Conservation (phyloP, 306 rosid species). For the Malus asiatica region DNA sequence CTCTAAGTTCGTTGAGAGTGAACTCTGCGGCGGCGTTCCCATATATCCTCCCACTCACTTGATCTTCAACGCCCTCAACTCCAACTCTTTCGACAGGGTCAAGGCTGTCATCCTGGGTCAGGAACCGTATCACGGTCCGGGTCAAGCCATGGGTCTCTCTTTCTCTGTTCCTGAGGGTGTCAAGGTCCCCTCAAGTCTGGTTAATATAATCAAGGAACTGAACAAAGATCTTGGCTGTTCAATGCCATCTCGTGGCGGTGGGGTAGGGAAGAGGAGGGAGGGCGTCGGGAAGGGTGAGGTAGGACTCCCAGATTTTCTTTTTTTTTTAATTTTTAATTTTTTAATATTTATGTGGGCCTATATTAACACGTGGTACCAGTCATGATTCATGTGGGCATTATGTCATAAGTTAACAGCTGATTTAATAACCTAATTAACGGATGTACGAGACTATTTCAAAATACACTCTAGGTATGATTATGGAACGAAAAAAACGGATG, state of each 20-base stretch:
- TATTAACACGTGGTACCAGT: too few species aligned
- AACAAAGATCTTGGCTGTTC: constrained; percentile 81
- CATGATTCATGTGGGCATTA: fast-evolving
- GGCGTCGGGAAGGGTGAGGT: too few species aligned
- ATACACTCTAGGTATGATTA: too few species aligned
- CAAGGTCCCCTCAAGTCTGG: constrained; percentile 81
- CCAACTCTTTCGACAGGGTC: constrained; percentile 65
- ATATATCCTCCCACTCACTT: constrained; percentile 74
- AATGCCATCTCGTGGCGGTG: constrained; percentile 53
- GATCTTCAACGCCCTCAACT: constrained; percentile 87
- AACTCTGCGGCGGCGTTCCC: constrained; percentile 31
- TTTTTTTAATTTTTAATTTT: too few species aligned
- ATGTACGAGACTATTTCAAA: too few species aligned
- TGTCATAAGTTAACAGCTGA: too few species aligned
- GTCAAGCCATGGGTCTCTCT: constrained; percentile 98
- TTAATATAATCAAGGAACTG: constrained; percentile 82
- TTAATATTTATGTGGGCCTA: too few species aligned
- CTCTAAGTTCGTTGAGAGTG: constrained; percentile 53
- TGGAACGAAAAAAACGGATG: too few species aligned
- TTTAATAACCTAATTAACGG: too few species aligned
- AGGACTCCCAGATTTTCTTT: too few species aligned
- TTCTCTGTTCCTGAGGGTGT: constrained; percentile 90
- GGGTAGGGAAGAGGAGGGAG: too few species aligned
- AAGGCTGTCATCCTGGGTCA: constrained; percentile 92
- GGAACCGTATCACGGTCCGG: constrained; percentile 98